These are phyloP conservation scores for Gremmenia infestans DNA, from an alignment of 2,329 filamentous ascomycete species.

Conservation along the genomic window DNA sequence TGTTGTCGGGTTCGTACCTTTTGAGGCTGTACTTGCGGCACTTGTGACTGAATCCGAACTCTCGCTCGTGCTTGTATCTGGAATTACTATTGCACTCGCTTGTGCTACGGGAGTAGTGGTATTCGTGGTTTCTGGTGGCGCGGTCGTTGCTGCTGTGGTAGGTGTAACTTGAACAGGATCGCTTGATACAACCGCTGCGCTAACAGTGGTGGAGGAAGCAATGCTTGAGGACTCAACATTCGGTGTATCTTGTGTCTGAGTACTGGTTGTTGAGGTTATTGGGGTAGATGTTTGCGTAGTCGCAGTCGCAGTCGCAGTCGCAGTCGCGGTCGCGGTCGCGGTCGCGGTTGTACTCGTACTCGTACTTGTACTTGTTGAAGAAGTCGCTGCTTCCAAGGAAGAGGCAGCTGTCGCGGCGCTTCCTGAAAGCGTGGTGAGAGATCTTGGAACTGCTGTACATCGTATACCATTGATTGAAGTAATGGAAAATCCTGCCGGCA, in stretches of 20 bases:
- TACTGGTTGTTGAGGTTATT: not conserved
- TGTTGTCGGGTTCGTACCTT: constrained; percentile 23
- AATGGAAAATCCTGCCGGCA: constrained; percentile 44
- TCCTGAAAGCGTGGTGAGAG: constrained; percentile 20
- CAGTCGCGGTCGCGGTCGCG: constrained; percentile 5
- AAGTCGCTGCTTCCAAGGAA: constrained; percentile 1
- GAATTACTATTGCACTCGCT: not conserved
- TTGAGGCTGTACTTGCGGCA: constrained; percentile 20
- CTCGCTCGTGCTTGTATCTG: constrained; percentile 3
- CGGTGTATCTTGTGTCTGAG: not conserved
- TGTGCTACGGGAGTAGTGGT: constrained; percentile 3
- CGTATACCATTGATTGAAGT: constrained; percentile 46
- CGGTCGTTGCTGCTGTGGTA: constrained; percentile 15
- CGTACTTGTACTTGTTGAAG: not conserved
- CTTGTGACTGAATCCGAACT: constrained; percentile 2
- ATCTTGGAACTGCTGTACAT: constrained; percentile 49
- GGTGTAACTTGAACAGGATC: constrained; percentile 3
- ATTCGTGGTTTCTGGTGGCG: constrained; percentile 14
- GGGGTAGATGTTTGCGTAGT: not conserved
- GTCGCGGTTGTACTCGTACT: not conserved
- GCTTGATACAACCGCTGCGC: not conserved
- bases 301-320: constrained; percentile 1
- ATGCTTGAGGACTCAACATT: not conserved
- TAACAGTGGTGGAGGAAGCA: not conserved
- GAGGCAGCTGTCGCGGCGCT: constrained; percentile 10